Percentiles rank a stretch among this genome's conserved stretches.
Conservation (phyloP, 169 alveolate species). For the Cardiosporidium cionae region DNA sequence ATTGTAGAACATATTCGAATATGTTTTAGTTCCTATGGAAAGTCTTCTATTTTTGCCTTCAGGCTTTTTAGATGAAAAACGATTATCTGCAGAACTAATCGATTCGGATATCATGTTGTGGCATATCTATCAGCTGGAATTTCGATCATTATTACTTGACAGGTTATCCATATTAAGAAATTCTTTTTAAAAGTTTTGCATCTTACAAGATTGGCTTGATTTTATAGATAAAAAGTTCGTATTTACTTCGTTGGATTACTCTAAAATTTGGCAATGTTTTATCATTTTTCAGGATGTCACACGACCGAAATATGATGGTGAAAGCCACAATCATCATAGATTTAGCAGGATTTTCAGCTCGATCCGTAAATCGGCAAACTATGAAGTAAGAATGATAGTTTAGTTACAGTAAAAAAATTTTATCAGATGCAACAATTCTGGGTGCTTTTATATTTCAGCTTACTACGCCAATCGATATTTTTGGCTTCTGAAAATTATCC, state of each 20-base stretch:
- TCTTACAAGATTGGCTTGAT: too few species aligned
- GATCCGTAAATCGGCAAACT: constrained; percentile 25
- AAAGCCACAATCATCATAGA: constrained; percentile 22
- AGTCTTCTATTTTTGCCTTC: background rate
- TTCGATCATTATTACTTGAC: constrained; percentile 28
- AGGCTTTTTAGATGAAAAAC: constrained; percentile 23
- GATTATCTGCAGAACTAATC: constrained; percentile 11
- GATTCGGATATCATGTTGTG: constrained; percentile 18
- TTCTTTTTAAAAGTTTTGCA: too few species aligned
- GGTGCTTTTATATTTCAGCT: background rate
- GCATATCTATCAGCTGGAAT: constrained; percentile 25
- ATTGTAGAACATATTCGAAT: background rate
- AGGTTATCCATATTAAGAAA: too few species aligned
- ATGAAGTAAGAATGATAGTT: constrained; percentile 1
- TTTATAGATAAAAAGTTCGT: too few species aligned
- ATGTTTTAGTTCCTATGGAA: background rate
- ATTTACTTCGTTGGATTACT: too few species aligned
- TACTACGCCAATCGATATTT: constrained; percentile 9
- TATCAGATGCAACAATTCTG: background rate
- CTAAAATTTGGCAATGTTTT: too few species aligned
- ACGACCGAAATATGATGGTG: constrained; percentile 17
- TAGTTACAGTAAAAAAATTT: background rate
- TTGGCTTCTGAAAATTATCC: constrained; percentile 31
- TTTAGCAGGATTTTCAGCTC: constrained; percentile 28
- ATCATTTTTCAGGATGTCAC: constrained; percentile 33